Percentiles rank a stretch among this genome's conserved stretches.
These are phyloP conservation scores for Powellomyces hirtus DNA, from an alignment of 192 early-diverging fungal genomes.

Conservation along the genomic window DNA sequence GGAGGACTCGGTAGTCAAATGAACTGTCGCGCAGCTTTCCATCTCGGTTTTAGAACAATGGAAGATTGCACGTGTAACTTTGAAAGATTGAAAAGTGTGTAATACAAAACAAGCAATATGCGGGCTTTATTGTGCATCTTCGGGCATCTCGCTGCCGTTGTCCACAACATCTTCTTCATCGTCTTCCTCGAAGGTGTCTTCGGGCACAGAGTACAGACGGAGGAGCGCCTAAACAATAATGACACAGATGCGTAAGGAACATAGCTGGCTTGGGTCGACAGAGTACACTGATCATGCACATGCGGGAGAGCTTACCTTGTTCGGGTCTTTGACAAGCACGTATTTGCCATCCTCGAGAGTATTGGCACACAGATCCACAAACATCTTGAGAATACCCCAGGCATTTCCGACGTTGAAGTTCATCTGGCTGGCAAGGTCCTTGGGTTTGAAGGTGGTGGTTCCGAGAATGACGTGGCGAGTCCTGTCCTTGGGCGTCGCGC, in stretches of 20 bases:
- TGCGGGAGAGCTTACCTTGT: constrained; percentile 75
- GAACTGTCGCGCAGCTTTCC: too few relatives aligned
- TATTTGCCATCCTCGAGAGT: constrained; percentile 89
- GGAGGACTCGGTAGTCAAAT: too few relatives aligned
- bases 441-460: constrained; percentile 79
- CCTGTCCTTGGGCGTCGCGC: constrained; percentile 73
- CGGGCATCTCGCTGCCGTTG: too few relatives aligned
- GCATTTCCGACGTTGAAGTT: constrained; percentile 79
- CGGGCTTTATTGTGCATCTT: too few relatives aligned
- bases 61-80: too few relatives aligned
- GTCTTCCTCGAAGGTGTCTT: constrained; percentile 61
- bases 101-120: too few relatives aligned
- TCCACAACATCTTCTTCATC: constrained; percentile 12
- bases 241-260: too few relatives aligned
- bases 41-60: too few relatives aligned
- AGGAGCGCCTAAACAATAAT: constrained; percentile 56
- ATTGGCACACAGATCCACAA: constrained; percentile 82
- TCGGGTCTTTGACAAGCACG: constrained; percentile 94
- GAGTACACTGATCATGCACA: background rate
- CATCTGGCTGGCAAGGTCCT: constrained; percentile 88
- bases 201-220: constrained; percentile 76
- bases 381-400: constrained; percentile 95
- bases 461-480: constrained; percentile 82
- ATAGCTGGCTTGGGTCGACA: too few relatives aligned
- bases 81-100: too few relatives aligned